A percentile compares a stretch with the other conserved stretches of the same genome.
phyloP scores from a whole-genome alignment of 495 filamentous ascomycete species.

The Penicillium bovifimosum region DNA sequence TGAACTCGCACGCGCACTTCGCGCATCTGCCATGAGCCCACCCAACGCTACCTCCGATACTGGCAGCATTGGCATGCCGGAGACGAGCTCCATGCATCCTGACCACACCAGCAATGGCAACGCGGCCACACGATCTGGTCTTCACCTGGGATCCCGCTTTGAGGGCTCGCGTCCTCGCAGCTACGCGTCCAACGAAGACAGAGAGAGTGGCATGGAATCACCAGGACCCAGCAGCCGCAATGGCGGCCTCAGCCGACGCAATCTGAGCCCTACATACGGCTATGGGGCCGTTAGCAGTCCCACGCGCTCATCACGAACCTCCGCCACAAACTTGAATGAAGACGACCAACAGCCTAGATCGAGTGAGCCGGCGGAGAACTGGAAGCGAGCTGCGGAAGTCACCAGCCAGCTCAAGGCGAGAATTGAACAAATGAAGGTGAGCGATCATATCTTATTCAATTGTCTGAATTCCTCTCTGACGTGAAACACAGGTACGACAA shows the following conservation, averaged over 20 bases:
- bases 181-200: conserved; percentile 75
- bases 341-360: conserved; percentile 34
- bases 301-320: conserved; percentile 41
- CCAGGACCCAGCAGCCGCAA: conserved; percentile 33
- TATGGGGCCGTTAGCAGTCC: conserved; percentile 56
- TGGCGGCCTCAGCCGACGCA: conserved; percentile 36
- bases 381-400: conserved; percentile 97
- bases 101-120: conserved; percentile 30
- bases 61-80: conserved; percentile 32
- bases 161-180: conserved; percentile 51
- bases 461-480: background rate
- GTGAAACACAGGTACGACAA: conserved; percentile 34
- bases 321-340: conserved; percentile 26
- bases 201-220: conserved; percentile 54
- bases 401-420: conserved; percentile 93
- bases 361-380: conserved; percentile 75
- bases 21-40: conserved; percentile 39
- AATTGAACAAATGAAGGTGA: conserved; percentile 84
- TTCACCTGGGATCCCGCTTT: conserved; percentile 36
- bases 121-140: conserved; percentile 28
- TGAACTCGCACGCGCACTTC: conserved; percentile 49
- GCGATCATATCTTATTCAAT: conserved; percentile 14
- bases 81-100: conserved; percentile 32
- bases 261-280: conserved; percentile 41
- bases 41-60: conserved; percentile 29